Evolutionary conservation across 2,329 filamentous ascomycete genomes (phyloP).

Genomic region (Ophiostoma ulmi): DNA sequence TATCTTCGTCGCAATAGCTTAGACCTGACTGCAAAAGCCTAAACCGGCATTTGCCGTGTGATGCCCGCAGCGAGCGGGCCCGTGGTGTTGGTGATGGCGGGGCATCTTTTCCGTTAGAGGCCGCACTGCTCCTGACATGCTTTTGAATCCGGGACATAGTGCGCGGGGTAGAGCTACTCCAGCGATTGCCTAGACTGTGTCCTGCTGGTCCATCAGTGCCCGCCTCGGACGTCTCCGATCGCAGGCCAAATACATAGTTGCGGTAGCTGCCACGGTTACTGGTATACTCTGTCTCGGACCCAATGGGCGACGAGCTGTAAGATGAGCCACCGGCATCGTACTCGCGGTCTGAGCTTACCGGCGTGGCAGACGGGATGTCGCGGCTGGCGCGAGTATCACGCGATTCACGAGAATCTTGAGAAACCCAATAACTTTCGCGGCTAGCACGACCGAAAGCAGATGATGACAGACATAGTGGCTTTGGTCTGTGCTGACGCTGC

Average conservation of each 20-base stretch:
- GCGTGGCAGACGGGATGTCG: neutral
- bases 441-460: neutral
- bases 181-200: neutral
- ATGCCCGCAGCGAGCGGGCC: neutral
- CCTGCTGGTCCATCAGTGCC: neutral
- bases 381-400: neutral
- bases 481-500: neutral
- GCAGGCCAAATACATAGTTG: neutral
- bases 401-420: neutral
- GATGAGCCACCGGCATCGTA: conserved; percentile 25
- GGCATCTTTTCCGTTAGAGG: neutral
- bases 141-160: neutral
- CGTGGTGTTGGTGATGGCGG: conserved; percentile 2
- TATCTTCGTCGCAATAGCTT: neutral
- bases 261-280: neutral
- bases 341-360: conserved; percentile 18
- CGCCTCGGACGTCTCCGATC: conserved; percentile 10
- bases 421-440: neutral
- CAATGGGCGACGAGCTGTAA: conserved; percentile 26
- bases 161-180: neutral
- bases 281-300: conserved; percentile 12
- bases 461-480: conserved; percentile 7
- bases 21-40: neutral
- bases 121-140: neutral
- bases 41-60: neutral